Evolutionary conservation across 106 monocot species (phyloP).

Genomic region (Amphibolis antarctica): DNA sequence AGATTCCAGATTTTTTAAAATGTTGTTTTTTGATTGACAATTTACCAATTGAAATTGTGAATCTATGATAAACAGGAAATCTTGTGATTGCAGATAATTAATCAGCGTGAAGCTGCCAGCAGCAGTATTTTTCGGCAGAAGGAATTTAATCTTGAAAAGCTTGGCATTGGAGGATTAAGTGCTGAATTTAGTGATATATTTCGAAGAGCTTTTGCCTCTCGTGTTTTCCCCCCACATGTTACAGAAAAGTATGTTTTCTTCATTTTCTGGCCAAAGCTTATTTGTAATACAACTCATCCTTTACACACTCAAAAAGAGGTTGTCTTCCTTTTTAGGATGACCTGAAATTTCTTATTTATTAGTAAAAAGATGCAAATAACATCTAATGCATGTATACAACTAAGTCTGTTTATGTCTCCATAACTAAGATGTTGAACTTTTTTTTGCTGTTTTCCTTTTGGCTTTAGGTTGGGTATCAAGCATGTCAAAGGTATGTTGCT

Average conservation of each 20-base stretch:
- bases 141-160: constrained; percentile 84
- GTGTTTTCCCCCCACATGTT: constrained; percentile 91
- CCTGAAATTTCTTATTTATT: neutral
- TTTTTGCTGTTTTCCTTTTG: neutral
- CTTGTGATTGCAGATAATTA: constrained; percentile 41
- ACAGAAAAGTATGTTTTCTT: constrained; percentile 50
- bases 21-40: neutral
- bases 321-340: neutral
- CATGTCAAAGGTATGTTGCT: constrained; percentile 97
- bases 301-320: too few relatives aligned
- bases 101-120: constrained; percentile 79
- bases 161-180: constrained; percentile 91
- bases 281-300: too few relatives aligned
- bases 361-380: too few relatives aligned
- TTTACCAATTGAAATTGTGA: neutral
- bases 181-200: constrained; percentile 90
- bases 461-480: constrained; percentile 79
- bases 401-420: neutral
- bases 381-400: too few relatives aligned
- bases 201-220: constrained; percentile 96
- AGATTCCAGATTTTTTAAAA: neutral
- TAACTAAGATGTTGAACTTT: neutral
- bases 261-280: too few relatives aligned
- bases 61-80: neutral
- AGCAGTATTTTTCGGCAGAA: constrained; percentile 90